Percentiles rank a stretch among this genome's conserved stretches.
Evolutionary conservation across 805 yeast genomes (phyloP).

Genomic region (Zygotorulaspora florentina): DNA sequence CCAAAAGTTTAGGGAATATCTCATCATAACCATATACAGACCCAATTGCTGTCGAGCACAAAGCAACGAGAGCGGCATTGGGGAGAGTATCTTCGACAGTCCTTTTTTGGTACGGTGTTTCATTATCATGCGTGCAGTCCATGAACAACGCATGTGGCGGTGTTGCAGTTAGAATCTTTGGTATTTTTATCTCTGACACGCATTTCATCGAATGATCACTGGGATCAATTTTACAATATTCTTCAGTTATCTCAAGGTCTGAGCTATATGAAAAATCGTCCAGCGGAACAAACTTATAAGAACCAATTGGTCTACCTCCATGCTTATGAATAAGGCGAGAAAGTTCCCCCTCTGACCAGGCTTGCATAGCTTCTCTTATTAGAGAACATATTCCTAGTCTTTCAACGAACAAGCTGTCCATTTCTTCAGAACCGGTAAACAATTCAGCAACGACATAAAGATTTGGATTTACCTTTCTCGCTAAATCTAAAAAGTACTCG

Average conservation of each 20-base stretch:
- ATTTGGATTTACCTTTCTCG: conserved; percentile 79
- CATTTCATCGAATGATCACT: conserved; percentile 24
- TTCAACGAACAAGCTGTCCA: conserved; percentile 88
- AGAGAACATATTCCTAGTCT: conserved; percentile 83
- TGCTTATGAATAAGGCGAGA: conserved; percentile 84
- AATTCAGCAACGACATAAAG: conserved; percentile 91
- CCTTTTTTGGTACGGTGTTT: conserved; percentile 81
- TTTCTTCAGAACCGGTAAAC: conserved; percentile 85
- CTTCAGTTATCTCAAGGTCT: conserved; percentile 37
- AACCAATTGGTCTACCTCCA: conserved; percentile 95
- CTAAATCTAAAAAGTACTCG: conserved; percentile 79
- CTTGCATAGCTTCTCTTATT: conserved; percentile 96
- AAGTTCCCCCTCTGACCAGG: conserved; percentile 81
- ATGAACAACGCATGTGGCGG: conserved; percentile 92
- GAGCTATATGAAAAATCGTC: conserved; percentile 71
- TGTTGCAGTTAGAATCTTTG: conserved; percentile 57
- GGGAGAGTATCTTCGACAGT: conserved; percentile 93
- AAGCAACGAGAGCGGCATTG: conserved; percentile 88
- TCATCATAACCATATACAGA: conserved; percentile 94
- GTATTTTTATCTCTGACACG: conserved; percentile 63
- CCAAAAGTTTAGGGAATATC: conserved; percentile 74
- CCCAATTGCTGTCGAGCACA: conserved; percentile 91
- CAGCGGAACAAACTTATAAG: conserved; percentile 74
- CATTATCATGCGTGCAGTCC: conserved; percentile 98
- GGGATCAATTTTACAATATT: conserved; percentile 18